Evolutionary conservation across 768 basidiomycete genomes (phyloP), one percentile per base, ranked within the genome.

Genomic region (Fistulinella prunicolor): DNA sequence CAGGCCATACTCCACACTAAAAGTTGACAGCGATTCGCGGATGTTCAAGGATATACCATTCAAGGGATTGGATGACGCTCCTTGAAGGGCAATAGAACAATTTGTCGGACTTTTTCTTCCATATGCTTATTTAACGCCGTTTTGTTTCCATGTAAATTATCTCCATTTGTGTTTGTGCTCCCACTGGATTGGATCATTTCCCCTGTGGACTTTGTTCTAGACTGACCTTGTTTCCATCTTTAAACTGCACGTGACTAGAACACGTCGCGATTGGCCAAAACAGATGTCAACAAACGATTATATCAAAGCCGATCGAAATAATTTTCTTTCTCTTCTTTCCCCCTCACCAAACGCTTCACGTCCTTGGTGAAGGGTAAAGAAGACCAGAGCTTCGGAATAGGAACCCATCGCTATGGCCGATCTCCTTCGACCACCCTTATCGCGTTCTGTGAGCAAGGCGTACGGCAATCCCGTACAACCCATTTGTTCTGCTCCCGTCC

Each of bases 331-430:
- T 72, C 61, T 66, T 70, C 68, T 70, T 74, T 70, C 71, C 54
- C 71, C 70, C 77, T 72, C 76, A 79, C 75, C 74, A 70, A 72
- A 77, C 60, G 51, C 57, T 61, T 47, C 52, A 47, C 53, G 49
- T 53, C 60, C 60, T 65, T 61, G 72, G 71, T 69, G 72, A 65
- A 74, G 76, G 67, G 72, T 59, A 73, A 75, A 76, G 77, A 77
- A 70, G 70, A 72, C 63, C 59, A 40, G 49, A 37, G 44, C 38
- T 26, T 35, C 19, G 50, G 44, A 61, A 54, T 40, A 36, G 38
- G 20, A 45, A 23, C 24, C 21, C 30, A 42, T 28, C 44, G 20
- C 9, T 41, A 66, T 66, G 55, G 38, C 54, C 20, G 41, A 57
- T 39, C 63, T 66, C 23, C 63, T 67, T 30, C 74, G 75, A 20